These are phyloP conservation scores for Metschnikowia orientalis DNA, from an alignment of 805 yeast species.

Conservation along the genomic window DNA sequence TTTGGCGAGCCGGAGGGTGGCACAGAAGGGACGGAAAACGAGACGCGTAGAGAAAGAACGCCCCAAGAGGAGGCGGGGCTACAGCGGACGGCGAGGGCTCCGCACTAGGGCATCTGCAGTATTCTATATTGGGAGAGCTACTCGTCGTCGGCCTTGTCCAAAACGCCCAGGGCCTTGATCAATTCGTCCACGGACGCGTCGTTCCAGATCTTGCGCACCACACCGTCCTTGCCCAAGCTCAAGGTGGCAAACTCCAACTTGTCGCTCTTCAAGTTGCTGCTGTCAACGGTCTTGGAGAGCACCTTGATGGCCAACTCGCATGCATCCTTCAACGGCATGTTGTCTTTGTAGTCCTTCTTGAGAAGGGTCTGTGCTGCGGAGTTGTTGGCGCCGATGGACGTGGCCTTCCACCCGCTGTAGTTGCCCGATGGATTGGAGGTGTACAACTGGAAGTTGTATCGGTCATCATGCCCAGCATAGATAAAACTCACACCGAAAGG, in stretches of 20 bases:
- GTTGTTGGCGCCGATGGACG: constrained; percentile 93
- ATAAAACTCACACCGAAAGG: constrained; percentile 97
- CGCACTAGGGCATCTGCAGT: neutral
- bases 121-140: constrained; percentile 6
- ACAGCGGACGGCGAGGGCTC: neutral
- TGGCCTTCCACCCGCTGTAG: constrained; percentile 98
- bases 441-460: constrained; percentile 85
- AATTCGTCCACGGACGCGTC: constrained; percentile 73
- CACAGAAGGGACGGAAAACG: too few species aligned
- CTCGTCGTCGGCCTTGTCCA: constrained; percentile 33
- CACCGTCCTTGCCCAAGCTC: constrained; percentile 48
- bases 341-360: constrained; percentile 92
- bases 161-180: constrained; percentile 68
- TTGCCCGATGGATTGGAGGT: constrained; percentile 97
- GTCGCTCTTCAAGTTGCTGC: constrained; percentile 77
- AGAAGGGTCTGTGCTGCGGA: constrained; percentile 93
- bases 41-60: too few species aligned
- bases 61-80: too few species aligned
- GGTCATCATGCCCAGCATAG: constrained; percentile 92
- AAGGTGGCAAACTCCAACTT: constrained; percentile 90
- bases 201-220: constrained; percentile 70
- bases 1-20: too few species aligned
- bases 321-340: constrained; percentile 67
- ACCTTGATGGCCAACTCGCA: constrained; percentile 86
- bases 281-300: constrained; percentile 89